Evolutionary conservation across 352 stramenopile genomes (phyloP).

Genomic region (Phytopythium oedochilum): DNA sequence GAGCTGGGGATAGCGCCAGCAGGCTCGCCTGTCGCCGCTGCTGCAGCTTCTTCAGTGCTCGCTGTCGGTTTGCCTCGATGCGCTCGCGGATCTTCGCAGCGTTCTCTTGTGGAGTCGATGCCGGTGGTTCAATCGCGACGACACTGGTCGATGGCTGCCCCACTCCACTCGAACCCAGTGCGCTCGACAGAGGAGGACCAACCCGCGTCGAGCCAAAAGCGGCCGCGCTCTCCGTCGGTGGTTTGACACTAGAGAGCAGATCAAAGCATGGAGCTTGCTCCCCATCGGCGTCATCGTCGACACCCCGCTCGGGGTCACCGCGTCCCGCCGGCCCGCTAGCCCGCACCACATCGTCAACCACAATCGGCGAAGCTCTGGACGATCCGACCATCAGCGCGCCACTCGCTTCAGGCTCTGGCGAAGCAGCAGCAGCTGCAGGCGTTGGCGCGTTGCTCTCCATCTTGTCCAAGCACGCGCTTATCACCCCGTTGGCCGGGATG

Average conservation of each 20-base stretch:
- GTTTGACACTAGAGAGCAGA: conserved; percentile 8
- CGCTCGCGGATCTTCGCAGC: conserved; percentile 27
- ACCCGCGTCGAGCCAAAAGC: not conserved
- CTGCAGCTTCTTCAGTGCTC: conserved; percentile 54
- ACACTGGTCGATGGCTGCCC: not conserved
- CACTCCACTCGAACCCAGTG: not conserved
- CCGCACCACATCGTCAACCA: not conserved
- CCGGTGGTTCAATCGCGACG: not conserved
- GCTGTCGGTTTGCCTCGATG: conserved; percentile 66
- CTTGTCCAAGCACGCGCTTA: conserved; percentile 55
- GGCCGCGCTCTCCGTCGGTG: not conserved
- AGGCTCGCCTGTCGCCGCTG: conserved; percentile 25
- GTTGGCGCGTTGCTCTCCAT: conserved; percentile 13
- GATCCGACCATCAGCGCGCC: not conserved
- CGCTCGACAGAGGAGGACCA: not conserved
- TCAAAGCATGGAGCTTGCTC: conserved; percentile 13
- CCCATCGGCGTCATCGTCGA: not conserved
- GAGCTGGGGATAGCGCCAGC: not conserved
- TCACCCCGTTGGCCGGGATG: conserved; percentile 53
- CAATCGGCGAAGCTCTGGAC: no score
- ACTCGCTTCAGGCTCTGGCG: not conserved
- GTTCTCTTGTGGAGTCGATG: conserved; percentile 1
- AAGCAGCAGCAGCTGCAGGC: not conserved
- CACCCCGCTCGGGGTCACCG: not conserved
- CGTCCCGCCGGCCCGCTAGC: not conserved